Base-by-base conservation (phyloP, 208 protist genomes). In the Pavlovales sp. region DNA sequence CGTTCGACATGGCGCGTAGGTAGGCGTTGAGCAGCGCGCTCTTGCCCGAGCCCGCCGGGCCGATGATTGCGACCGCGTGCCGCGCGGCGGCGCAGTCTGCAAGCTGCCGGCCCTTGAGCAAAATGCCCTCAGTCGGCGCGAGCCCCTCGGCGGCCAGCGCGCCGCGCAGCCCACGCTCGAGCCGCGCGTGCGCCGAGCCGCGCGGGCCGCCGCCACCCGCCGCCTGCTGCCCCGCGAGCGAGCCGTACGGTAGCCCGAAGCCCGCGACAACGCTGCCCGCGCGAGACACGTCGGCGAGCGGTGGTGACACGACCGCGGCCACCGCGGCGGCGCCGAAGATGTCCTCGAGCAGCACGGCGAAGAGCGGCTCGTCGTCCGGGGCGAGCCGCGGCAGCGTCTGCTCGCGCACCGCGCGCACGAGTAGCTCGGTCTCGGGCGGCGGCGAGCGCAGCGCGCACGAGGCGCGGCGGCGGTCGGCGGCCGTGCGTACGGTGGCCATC, bases 331-430 rank as follows among this genome's bases (percentile, higher is more conserved):
- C 92, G 26, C 95, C 95, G 92, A 97, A 97, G 30, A 97, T 41
- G 89, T 97, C 96, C 8, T 91, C 94, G 75, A 98, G 92, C 34
- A 99, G 94, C 18, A 96, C 97, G 88, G 97, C 93, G 93, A 99
- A 99, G 36, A 99, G 93, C 36, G 96, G 96, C 88, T 98, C 97
- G 89, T 99, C 98, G 87, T 98, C 97, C 82, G 96, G 96, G 42
- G 99, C 96, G 18, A 99, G 94, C 92, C 98, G 98, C 32, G 97
- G 97, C 79, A 98, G 77, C 93, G 99, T 99, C 96, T 98, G 98
- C 92, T 98, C 97, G 47, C 96, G 95, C 88, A 99, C 94, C 42
- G 97, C 97, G 75, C 96, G 94, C 96, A 98, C 98, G 75, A 99
- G 95, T 44, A 99, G 94, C 86, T 96, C 94, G 88, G 95, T 97